Conservation (phyloP, 1,139 yeast species). For the Candida frijolesensis region DNA sequence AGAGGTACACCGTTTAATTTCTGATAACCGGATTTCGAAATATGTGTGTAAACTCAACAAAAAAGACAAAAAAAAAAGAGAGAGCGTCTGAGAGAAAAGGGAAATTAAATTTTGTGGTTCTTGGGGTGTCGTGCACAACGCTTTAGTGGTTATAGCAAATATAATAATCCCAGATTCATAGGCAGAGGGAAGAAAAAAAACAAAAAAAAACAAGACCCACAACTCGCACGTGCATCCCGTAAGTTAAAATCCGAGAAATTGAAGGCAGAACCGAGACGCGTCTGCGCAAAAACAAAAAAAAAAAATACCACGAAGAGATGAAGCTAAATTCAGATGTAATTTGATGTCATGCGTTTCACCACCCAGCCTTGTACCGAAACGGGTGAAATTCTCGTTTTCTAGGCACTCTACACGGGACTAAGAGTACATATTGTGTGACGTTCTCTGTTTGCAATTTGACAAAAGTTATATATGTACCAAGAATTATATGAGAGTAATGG, state of each 20-base stretch:
- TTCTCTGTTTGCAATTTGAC: background rate
- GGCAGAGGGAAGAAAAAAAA: background rate
- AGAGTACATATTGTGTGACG: background rate
- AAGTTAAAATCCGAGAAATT: background rate
- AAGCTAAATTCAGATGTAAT: background rate
- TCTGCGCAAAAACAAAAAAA: background rate
- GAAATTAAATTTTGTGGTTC: conserved; percentile 1
- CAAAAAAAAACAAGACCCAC: too few species aligned
- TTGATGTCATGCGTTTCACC: background rate
- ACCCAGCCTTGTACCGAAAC: background rate
- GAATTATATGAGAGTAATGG: too few species aligned
- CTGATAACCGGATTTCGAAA: conserved; percentile 3
- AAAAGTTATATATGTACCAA: too few species aligned
- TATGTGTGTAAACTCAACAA: conserved; percentile 2
- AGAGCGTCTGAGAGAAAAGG: background rate
- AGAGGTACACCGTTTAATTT: background rate
- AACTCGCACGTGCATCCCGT: background rate
- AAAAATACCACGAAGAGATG: background rate
- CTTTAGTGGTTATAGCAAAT: background rate
- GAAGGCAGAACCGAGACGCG: background rate
- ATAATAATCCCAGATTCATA: background rate
- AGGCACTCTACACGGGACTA: background rate
- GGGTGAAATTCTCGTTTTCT: background rate
- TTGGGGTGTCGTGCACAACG: background rate
- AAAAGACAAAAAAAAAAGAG: background rate